Evolutionary conservation across 805 yeast genomes (phyloP), one percentile per base, ranked within the genome.

Genomic region (Zygosaccharomyces pseudorouxii): DNA sequence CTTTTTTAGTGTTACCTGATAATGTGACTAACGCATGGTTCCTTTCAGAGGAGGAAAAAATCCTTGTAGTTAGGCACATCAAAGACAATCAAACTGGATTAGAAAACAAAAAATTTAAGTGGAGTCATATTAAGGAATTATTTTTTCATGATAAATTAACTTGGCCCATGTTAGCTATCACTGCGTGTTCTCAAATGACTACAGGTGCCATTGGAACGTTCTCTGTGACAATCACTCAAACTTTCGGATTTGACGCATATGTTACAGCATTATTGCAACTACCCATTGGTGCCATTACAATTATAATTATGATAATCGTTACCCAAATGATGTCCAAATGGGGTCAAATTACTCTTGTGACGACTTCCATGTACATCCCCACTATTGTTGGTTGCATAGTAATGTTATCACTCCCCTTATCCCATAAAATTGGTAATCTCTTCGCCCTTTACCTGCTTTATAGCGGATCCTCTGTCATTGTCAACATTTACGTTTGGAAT

Each of bases 401-500:
- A 6, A 58, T 78, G 54, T 54, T 79, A 3, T 53, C 73, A 1
- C 47, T 65, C 31, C 63, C 67, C 4, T 53, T 65, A 9, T 56
- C 67, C n/a, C 60, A 66, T 52, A 70, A 63, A 41, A 67, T 75
- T 12, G 82, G 79, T 30, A 74, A 77, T 51, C 52, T 79, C 44
- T 63, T 78, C 46, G 72, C 78, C 5, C 70, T 79, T 37, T 78
- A 79, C 55, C 57, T 77, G 59, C 69, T 74, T 42, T 71, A 80
- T 74, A 71, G 82, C 56, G 75, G 85, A 38, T 75, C 81, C 23
- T 71, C 81, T 65, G 71, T 78, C 45, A 80, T 78, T 47, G 77
- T 84, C 1, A 70, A 80, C 46, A 69, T 81, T 23, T 80, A 79
- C 56, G 75, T 80, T 4, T 80, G 85, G 85, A 78, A 78, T 51